These are phyloP conservation scores for Hemerocallis citrina DNA, from an alignment of 106 monocot species.

Conservation along the genomic window DNA sequence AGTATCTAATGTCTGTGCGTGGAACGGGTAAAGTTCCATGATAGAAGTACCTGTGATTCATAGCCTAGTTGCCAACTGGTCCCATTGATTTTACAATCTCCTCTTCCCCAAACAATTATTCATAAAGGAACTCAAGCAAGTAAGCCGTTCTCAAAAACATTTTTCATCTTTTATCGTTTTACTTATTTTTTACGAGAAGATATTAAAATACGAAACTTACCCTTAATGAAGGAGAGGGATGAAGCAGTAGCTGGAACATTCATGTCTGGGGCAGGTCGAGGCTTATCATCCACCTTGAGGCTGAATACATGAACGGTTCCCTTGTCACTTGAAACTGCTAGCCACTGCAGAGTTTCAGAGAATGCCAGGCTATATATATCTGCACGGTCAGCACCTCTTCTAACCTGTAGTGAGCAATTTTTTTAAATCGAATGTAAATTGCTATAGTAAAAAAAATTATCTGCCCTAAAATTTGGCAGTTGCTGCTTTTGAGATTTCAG, in stretches of 20 bases:
- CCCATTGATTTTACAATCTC: too few species aligned
- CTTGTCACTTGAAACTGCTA: slow-evolving; percentile 90
- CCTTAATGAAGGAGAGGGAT: slow-evolving; percentile 83
- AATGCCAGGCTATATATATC: slow-evolving; percentile 88
- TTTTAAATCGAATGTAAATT: not conserved
- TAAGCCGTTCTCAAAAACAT: too few species aligned
- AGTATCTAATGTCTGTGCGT: too few species aligned
- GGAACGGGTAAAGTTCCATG: too few species aligned
- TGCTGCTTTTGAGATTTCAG: not conserved
- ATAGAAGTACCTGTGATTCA: too few species aligned
- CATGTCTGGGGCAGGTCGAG: slow-evolving; percentile 47
- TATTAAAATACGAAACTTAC: slow-evolving; percentile 41
- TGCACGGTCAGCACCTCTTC: slow-evolving; percentile 78
- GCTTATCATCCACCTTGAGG: slow-evolving; percentile 77
- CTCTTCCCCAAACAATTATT: too few species aligned
- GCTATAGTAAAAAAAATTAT: not conserved
- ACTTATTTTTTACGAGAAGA: too few species aligned
- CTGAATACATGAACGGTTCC: slow-evolving; percentile 87
- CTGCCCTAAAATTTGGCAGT: not conserved
- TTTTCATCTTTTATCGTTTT: too few species aligned
- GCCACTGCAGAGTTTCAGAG: slow-evolving; percentile 75
- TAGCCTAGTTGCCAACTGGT: too few species aligned
- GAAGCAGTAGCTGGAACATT: slow-evolving; percentile 34
- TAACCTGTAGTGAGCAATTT: slow-evolving; percentile 45
- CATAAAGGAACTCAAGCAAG: too few species aligned